Evolutionary conservation across 345 rosid genomes (phyloP).

Genomic region (Salix koriyanagi): DNA sequence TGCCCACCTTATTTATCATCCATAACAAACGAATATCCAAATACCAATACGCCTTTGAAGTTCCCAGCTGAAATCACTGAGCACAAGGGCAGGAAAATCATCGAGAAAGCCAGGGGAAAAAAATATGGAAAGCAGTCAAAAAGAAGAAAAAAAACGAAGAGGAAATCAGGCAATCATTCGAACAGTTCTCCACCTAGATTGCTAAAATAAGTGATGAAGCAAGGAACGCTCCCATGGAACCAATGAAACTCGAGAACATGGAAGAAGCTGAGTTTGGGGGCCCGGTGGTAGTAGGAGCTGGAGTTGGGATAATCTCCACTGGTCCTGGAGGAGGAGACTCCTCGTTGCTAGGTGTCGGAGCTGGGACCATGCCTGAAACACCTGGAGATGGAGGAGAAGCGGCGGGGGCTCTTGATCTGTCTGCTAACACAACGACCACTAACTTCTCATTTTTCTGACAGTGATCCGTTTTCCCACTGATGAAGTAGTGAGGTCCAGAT

Average conservation of each 20-base stretch:
- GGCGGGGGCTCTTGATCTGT: constrained; percentile 30
- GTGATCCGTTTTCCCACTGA: constrained; percentile 67
- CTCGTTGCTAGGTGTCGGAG: constrained; percentile 53
- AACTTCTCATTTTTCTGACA: constrained; percentile 70
- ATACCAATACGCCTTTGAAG: background rate
- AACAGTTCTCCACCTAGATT: constrained; percentile 12
- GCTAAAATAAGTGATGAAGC: constrained; percentile 46
- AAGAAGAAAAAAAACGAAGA: background rate
- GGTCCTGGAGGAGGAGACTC: constrained; percentile 45
- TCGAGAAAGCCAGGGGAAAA: constrained; percentile 1
- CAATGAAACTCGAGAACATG: constrained; percentile 17
- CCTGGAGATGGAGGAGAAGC: constrained; percentile 32
- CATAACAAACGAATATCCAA: constrained; percentile 17
- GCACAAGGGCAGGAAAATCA: constrained; percentile 20
- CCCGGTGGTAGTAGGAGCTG: constrained; percentile 33
- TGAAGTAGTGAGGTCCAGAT: constrained; percentile 67
- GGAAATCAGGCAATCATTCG: background rate
- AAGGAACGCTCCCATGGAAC: constrained; percentile 43
- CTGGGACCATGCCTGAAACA: constrained; percentile 8
- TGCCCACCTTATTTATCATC: constrained; percentile 10
- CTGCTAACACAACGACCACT: constrained; percentile 55
- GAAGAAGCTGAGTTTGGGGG: constrained; percentile 43
- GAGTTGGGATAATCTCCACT: constrained; percentile 43
- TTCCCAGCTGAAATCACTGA: background rate
- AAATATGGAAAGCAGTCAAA: background rate